Base-by-base conservation (phyloP, 2,329 filamentous ascomycete genomes). In the Botryotinia globosa region DNA sequence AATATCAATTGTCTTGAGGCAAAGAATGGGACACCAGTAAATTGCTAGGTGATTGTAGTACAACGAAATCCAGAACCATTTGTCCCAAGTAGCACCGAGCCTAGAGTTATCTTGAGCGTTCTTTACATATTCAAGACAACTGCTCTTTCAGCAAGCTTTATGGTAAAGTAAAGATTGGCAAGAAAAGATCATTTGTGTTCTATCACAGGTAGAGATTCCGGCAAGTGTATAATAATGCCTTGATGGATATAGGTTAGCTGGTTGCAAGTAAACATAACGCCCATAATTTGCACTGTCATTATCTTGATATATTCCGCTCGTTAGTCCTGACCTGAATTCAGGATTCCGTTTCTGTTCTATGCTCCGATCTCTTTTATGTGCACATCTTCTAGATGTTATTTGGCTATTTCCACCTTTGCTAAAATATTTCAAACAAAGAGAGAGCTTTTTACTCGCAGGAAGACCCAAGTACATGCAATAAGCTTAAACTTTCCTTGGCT, bases 41-140 rank as follows among this genome's bases (percentile, higher is more conserved):
- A 8, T 29, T 54, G 1, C 51, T 2, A 29, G 51, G 25, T 9
- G 3, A 29, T 56, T 29, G 7, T 29, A 10, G 7, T 7, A 9
- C 16, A 0, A 18, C n/a, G 0, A 9, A 9, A 7, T 25, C n/a
- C 29, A 2, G n/a, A 29, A 4, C 3, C n/a, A 9, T 18, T 29
- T 56, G 51, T 29, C 3, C 7, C 14, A 32, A 18, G 6, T 56
- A 32, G 51, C n/a, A 9, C n/a, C 14, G 29, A 16, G 3, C n/a
- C 14, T 54, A 16, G 3, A 29, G 51, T 14, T 51, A n/a, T 54
- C 1, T 32, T 29, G 25, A 3, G 14, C 1, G 6, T 32, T 56
- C 3, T 56, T 56, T 9, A 4, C 7, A 32, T 29, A 2, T 29
- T 8, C 14, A 54, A 54, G n/a, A 1, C 14, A 29, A n/a, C 3